These are phyloP conservation scores for Takashimella koratensis DNA, from an alignment of 1,284 basidiomycete genomes.

Conservation along the genomic window DNA sequence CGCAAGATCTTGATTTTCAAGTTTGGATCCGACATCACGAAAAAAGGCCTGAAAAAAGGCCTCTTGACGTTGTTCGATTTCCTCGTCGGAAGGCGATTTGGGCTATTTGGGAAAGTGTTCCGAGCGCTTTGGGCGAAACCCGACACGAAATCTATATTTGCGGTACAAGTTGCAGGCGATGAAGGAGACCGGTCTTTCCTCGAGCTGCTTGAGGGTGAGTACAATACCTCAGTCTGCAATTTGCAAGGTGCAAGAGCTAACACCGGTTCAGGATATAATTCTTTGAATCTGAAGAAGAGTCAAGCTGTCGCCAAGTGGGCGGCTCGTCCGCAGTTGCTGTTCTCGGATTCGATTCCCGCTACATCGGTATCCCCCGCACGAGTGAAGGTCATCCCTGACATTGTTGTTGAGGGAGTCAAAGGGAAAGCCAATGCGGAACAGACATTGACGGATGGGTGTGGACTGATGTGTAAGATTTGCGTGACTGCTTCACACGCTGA, in stretches of 20 bases:
- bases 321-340: slow-evolving; percentile 30
- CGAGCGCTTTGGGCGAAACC: slow-evolving; percentile 20
- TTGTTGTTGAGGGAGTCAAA: slow-evolving; percentile 11
- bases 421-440: slow-evolving; percentile 16
- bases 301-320: slow-evolving; percentile 46
- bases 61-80: slow-evolving; percentile 14
- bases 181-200: slow-evolving; percentile 10
- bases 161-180: background rate
- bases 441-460: slow-evolving; percentile 39
- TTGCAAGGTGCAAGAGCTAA: slow-evolving; percentile 1
- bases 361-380: slow-evolving; percentile 5
- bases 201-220: slow-evolving; percentile 20
- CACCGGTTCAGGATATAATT: slow-evolving; percentile 25
- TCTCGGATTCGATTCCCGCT: slow-evolving; percentile 36
- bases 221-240: background rate
- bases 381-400: slow-evolving; percentile 23
- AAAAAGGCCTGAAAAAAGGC: too few relatives aligned
- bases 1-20: slow-evolving; percentile 30
- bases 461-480: slow-evolving; percentile 35
- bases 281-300: slow-evolving; percentile 23
- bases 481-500: background rate
- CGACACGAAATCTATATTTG: background rate
- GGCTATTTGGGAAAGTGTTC: slow-evolving; percentile 32
- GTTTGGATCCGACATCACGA: slow-evolving; percentile 11
- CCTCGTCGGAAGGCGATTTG: slow-evolving; percentile 25